Conservation (phyloP, 768 basidiomycete genomes). For the Nidularia sp. region DNA sequence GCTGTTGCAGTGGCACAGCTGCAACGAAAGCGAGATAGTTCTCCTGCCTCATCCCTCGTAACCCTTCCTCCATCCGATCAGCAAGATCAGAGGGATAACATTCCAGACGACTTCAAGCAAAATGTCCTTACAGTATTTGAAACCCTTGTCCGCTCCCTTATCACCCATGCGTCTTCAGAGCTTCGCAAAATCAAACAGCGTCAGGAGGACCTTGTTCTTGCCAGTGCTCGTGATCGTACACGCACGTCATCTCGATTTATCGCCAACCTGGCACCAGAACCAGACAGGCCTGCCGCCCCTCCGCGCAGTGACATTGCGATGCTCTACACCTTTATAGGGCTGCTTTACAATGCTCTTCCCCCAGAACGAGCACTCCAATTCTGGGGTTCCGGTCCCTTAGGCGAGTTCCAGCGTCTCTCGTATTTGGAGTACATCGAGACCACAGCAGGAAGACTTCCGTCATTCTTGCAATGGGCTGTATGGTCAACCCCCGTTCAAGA, state of each 20-base stretch:
- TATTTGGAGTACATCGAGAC: slow-evolving; percentile 61
- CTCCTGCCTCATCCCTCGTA: slow-evolving; percentile 29
- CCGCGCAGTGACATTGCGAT: slow-evolving; percentile 84
- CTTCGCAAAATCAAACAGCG: slow-evolving; percentile 83
- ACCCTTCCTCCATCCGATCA: slow-evolving; percentile 31
- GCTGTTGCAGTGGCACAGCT: slow-evolving; percentile 55
- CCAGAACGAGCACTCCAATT: slow-evolving; percentile 79
- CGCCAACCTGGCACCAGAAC: slow-evolving; percentile 35
- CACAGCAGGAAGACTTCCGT: slow-evolving; percentile 33
- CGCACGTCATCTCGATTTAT: slow-evolving; percentile 47
- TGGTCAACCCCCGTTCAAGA: slow-evolving; percentile 81
- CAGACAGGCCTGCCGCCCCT: slow-evolving; percentile 29
- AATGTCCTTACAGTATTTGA: slow-evolving; percentile 64
- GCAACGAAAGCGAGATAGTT: slow-evolving; percentile 33
- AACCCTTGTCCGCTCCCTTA: slow-evolving; percentile 62
- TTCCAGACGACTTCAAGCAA: slow-evolving; percentile 48
- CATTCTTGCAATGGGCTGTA: slow-evolving; percentile 87
- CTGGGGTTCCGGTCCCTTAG: slow-evolving; percentile 66
- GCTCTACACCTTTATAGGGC: slow-evolving; percentile 78
- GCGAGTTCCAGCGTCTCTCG: slow-evolving; percentile 33
- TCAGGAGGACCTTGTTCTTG: slow-evolving; percentile 80
- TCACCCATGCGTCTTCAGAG: slow-evolving; percentile 77
- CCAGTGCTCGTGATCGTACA: slow-evolving; percentile 61
- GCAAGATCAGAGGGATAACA: slow-evolving; percentile 40
- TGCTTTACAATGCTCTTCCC: slow-evolving; percentile 72